Percentiles rank a stretch among this genome's conserved stretches.
Evolutionary conservation across 805 yeast species (phyloP).

Genomic region (Kodamaea neixiangensis): DNA sequence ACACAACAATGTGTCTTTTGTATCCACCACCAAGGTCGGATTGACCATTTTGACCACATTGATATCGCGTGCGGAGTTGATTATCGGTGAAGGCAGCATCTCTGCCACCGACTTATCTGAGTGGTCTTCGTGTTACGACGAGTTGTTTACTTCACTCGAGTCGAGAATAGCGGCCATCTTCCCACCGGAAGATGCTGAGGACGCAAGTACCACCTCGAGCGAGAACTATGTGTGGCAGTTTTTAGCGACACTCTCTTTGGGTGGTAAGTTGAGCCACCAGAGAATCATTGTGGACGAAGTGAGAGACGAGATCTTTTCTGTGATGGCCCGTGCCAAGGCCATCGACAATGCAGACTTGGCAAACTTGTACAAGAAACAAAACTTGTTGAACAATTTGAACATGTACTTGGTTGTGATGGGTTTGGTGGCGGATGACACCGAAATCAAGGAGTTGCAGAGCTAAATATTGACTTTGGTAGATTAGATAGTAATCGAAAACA

Average conservation of each 20-base stretch:
- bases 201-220: constrained; percentile 50
- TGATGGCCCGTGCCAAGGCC: constrained; percentile 75
- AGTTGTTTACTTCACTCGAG: constrained; percentile 75
- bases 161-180: constrained; percentile 75
- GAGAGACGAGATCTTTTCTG: constrained; percentile 88
- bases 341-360: constrained; percentile 50
- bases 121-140: constrained; percentile 84
- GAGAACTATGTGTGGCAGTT: constrained; percentile 89
- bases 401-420: constrained; percentile 96
- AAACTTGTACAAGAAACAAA: constrained; percentile 49
- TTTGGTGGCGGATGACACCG: constrained; percentile 84
- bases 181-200: constrained; percentile 60
- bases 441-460: constrained; percentile 68
- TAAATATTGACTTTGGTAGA: constrained; percentile 12
- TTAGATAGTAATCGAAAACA: not conserved
- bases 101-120: constrained; percentile 57
- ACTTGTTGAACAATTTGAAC: constrained; percentile 77
- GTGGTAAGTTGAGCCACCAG: constrained; percentile 89
- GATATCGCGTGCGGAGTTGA: constrained; percentile 87
- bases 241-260: constrained; percentile 87
- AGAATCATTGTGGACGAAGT: constrained; percentile 92
- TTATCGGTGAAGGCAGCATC: constrained; percentile 74
- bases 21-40: constrained; percentile 75
- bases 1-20: constrained; percentile 69
- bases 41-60: constrained; percentile 85